Evolutionary conservation across 1,284 basidiomycete genomes (phyloP).

Genomic region (Laetiporus sulphureus): DNA sequence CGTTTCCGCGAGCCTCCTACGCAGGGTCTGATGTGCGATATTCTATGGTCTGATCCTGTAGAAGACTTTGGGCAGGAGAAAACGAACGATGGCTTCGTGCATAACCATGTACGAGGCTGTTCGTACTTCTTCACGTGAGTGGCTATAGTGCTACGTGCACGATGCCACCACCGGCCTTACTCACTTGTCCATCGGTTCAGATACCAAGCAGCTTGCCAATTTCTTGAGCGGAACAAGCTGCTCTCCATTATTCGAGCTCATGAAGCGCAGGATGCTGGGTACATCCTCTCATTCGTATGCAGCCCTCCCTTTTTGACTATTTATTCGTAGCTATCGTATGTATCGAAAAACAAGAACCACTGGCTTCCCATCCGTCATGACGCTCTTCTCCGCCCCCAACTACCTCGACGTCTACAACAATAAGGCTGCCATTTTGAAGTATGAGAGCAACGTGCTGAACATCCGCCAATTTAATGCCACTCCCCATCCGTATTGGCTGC

Average conservation of each 20-base stretch:
- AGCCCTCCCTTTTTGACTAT: neutral
- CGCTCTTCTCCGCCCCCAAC: slow-evolving; percentile 93
- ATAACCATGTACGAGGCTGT: slow-evolving; percentile 94
- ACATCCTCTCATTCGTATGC: slow-evolving; percentile 20
- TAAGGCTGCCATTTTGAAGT: slow-evolving; percentile 94
- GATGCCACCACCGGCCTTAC: no score
- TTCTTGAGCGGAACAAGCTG: slow-evolving; percentile 90
- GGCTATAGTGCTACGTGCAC: neutral
- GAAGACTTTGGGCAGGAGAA: slow-evolving; percentile 94
- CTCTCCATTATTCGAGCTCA: slow-evolving; percentile 94
- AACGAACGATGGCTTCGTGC: slow-evolving; percentile 79
- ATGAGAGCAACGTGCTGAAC: slow-evolving; percentile 96
- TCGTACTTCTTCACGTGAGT: slow-evolving; percentile 91
- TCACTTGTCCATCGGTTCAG: slow-evolving; percentile 36
- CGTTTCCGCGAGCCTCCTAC: slow-evolving; percentile 95
- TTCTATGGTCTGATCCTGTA: slow-evolving; percentile 91
- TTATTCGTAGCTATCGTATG: slow-evolving; percentile 75
- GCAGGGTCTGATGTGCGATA: slow-evolving; percentile 91
- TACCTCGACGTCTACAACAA: slow-evolving; percentile 97
- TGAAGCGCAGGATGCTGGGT: slow-evolving; percentile 94
- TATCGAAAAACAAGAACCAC: slow-evolving; percentile 95
- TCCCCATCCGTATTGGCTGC: slow-evolving; percentile 92
- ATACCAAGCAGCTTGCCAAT: slow-evolving; percentile 91
- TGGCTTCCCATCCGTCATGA: slow-evolving; percentile 92
- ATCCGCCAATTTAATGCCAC: slow-evolving; percentile 94